Evolutionary conservation across 805 yeast genomes (phyloP).

Genomic region (Barnettozyma wickerhamii): DNA sequence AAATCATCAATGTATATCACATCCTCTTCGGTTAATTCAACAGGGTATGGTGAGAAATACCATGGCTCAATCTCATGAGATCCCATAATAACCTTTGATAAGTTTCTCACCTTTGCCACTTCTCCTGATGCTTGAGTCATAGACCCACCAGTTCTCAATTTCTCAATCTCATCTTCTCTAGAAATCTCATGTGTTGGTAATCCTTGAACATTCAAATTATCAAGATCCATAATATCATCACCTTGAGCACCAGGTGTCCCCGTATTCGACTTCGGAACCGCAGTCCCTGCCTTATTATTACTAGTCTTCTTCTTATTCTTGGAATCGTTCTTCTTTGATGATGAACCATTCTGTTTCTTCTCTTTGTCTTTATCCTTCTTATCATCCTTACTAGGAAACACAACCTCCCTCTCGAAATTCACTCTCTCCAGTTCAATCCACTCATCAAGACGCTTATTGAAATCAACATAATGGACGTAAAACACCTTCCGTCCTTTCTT

Average conservation of each 20-base stretch:
- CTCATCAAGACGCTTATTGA: slow-evolving; percentile 94
- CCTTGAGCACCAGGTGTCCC: slow-evolving; percentile 19
- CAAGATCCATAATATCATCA: slow-evolving; percentile 76
- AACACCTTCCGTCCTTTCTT: slow-evolving; percentile 75
- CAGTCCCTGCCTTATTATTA: slow-evolving; percentile 26
- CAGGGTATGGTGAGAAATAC: slow-evolving; percentile 97
- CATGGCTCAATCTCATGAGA: slow-evolving; percentile 94
- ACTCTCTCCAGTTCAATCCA: slow-evolving; percentile 79
- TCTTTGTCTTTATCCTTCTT: slow-evolving; percentile 38
- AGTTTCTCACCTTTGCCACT: slow-evolving; percentile 85
- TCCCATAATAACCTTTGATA: slow-evolving; percentile 77
- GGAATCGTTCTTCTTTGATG: slow-evolving; percentile 19
- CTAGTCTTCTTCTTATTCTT: slow-evolving; percentile 34
- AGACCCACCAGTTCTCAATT: slow-evolving; percentile 90
- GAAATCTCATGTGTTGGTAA: slow-evolving; percentile 63
- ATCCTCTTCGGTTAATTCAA: slow-evolving; percentile 91
- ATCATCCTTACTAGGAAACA: slow-evolving; percentile 59
- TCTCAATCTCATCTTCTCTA: slow-evolving; percentile 89
- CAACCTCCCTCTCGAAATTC: slow-evolving; percentile 64
- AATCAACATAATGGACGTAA: slow-evolving; percentile 92
- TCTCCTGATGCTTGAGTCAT: slow-evolving; percentile 90
- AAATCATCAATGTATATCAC: slow-evolving; percentile 88
- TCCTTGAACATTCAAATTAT: slow-evolving; percentile 82
- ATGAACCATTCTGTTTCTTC: slow-evolving; percentile 28
- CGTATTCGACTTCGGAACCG: slow-evolving; percentile 26